Conservation (phyloP, 2,329 filamentous ascomycete genomes). For the Talaromyces pinophilus region DNA sequence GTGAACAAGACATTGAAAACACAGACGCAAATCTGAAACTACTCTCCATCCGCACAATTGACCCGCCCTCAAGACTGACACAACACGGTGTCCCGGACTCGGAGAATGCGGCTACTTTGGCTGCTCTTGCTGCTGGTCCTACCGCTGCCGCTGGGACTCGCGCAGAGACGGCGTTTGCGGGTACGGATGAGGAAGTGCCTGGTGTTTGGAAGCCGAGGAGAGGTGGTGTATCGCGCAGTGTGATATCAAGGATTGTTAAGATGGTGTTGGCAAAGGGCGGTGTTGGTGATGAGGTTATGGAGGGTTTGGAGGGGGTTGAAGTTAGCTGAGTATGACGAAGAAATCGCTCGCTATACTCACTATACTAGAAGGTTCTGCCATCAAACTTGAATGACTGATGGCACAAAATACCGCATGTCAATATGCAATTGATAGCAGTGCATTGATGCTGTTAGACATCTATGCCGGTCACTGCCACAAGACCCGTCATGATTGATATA, state of each 20-base stretch:
- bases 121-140: conserved; percentile 39
- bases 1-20: conserved; percentile 25
- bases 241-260: conserved; percentile 74
- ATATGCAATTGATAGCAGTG: background rate
- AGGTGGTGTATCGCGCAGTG: conserved; percentile 74
- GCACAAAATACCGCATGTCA: background rate
- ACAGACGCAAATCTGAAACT: conserved; percentile 52
- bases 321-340: conserved; percentile 52
- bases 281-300: conserved; percentile 82
- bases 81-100: conserved; percentile 68
- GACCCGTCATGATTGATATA: background rate
- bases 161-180: conserved; percentile 52
- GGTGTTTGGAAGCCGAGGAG: conserved; percentile 85
- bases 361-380: background rate
- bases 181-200: conserved; percentile 55
- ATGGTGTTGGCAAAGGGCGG: conserved; percentile 75
- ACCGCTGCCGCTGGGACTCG: conserved; percentile 46
- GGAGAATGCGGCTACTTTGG: conserved; percentile 58
- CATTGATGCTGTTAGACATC: background rate
- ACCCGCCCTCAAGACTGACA: conserved; percentile 72
- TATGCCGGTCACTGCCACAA: background rate
- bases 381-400: background rate
- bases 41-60: conserved; percentile 70
- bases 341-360: background rate
- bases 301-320: conserved; percentile 71